These are phyloP conservation scores for Fusarium sp. DNA, from an alignment of 2,329 filamentous ascomycete species.

Conservation along the genomic window DNA sequence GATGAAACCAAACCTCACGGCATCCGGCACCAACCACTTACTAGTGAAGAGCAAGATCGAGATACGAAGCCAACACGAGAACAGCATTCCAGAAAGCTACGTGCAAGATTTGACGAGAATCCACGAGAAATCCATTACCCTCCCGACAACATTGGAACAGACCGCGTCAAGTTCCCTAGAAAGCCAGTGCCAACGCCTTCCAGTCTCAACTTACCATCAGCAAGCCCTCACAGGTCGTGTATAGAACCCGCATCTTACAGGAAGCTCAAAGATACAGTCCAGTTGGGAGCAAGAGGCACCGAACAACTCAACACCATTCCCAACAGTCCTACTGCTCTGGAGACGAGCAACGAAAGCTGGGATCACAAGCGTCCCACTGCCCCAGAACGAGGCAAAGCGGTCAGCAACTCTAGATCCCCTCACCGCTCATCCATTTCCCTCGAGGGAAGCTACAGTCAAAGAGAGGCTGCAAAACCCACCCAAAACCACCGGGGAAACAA, in stretches of 20 bases:
- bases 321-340: neutral
- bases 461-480: neutral
- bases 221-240: neutral
- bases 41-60: conserved; percentile 1
- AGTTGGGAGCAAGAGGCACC: neutral
- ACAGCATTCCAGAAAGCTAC: neutral
- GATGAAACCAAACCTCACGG: neutral
- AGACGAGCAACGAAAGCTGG: conserved; percentile 1
- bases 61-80: neutral
- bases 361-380: neutral
- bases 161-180: neutral
- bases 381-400: conserved; percentile 2
- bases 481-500: conserved; percentile 21
- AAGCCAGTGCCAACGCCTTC: conserved; percentile 9
- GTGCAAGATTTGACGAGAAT: conserved; percentile 20
- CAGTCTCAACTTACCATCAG: neutral
- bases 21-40: conserved; percentile 3
- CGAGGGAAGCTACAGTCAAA: neutral
- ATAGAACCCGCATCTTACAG: conserved; percentile 25
- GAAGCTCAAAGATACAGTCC: neutral
- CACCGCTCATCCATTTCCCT: neutral
- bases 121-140: conserved; percentile 17
- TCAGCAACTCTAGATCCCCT: conserved; percentile 1
- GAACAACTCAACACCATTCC: neutral
- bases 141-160: neutral